These are phyloP conservation scores for Plantago major DNA, from an alignment of 257 asterid species.

Conservation along the genomic window DNA sequence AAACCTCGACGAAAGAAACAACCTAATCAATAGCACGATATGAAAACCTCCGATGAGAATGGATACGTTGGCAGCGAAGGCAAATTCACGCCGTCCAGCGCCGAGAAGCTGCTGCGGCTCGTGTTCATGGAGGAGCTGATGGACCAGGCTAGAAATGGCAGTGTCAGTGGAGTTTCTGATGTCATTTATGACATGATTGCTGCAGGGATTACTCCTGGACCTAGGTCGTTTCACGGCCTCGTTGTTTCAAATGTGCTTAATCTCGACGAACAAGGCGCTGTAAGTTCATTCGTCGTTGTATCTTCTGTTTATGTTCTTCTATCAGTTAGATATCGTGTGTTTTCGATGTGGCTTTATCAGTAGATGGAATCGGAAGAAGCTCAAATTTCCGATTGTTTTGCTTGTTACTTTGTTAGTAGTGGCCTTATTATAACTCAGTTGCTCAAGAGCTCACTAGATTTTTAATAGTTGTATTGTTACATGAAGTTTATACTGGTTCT, in stretches of 20 bases:
- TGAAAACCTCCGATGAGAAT: slow-evolving; percentile 41
- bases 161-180: slow-evolving; percentile 68
- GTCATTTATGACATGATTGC: slow-evolving; percentile 96
- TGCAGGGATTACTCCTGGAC: slow-evolving; percentile 94
- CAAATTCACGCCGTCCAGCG: slow-evolving; percentile 54
- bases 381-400: not conserved
- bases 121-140: slow-evolving; percentile 96
- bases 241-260: slow-evolving; percentile 78
- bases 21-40: slow-evolving; percentile 36
- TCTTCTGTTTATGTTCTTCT: not conserved
- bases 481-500: no score
- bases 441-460: no score
- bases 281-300: slow-evolving; percentile 25
- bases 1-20: slow-evolving; percentile 63
- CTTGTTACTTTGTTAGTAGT: not conserved
- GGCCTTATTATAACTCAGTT: not conserved
- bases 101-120: slow-evolving; percentile 79
- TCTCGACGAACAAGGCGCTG: slow-evolving; percentile 83
- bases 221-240: slow-evolving; percentile 88
- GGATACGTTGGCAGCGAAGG: slow-evolving; percentile 30
- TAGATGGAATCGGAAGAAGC: not conserved
- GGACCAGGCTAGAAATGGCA: slow-evolving; percentile 68
- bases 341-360: not conserved
- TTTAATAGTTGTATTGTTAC: no score
- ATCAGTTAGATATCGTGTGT: not conserved